A percentile compares a stretch with the other conserved stretches of the same genome.
Conservation (phyloP, 352 stramenopile genomes). For the Globisporangium viniferum region DNA sequence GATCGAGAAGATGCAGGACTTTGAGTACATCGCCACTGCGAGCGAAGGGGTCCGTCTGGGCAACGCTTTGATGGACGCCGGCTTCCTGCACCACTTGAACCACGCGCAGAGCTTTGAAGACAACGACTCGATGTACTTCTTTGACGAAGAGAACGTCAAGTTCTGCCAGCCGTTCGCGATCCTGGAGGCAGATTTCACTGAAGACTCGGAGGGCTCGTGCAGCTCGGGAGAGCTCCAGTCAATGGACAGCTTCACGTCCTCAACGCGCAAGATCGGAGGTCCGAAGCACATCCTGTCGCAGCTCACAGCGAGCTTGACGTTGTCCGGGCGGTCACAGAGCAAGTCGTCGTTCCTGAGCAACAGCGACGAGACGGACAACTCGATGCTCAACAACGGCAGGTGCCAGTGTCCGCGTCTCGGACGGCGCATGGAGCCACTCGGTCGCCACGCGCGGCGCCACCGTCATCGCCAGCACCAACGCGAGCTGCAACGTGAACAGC, state of each 20-base stretch:
- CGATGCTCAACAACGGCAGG: background rate
- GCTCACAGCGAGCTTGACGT: constrained; percentile 11
- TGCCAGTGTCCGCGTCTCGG: constrained; percentile 16
- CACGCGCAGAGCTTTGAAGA: constrained; percentile 39
- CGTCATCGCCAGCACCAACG: constrained; percentile 4
- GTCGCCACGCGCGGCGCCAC: constrained; percentile 6
- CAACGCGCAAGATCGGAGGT: background rate
- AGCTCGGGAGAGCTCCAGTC: constrained; percentile 8
- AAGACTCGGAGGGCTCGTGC: constrained; percentile 10
- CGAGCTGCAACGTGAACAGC: background rate
- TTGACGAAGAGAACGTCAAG: constrained; percentile 34
- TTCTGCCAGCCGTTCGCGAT: constrained; percentile 42
- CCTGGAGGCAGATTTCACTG: constrained; percentile 24
- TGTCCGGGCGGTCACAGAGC: constrained; percentile 4
- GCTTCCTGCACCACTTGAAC: constrained; percentile 47
- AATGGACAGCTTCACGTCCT: constrained; percentile 8
- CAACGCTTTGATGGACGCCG: constrained; percentile 59
- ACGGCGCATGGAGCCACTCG: constrained; percentile 11
- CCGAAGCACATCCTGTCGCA: constrained; percentile 11
- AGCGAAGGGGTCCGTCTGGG: constrained; percentile 43
- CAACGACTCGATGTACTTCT: constrained; percentile 39
- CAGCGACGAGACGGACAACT: constrained; percentile 14
- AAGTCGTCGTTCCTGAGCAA: constrained; percentile 11
- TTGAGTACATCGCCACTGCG: constrained; percentile 20
- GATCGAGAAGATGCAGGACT: constrained; percentile 36